Evolutionary conservation across 1,284 basidiomycete genomes (phyloP), one percentile per base, ranked within the genome.

Genomic region (Cryptococcus deneoformans): DNA sequence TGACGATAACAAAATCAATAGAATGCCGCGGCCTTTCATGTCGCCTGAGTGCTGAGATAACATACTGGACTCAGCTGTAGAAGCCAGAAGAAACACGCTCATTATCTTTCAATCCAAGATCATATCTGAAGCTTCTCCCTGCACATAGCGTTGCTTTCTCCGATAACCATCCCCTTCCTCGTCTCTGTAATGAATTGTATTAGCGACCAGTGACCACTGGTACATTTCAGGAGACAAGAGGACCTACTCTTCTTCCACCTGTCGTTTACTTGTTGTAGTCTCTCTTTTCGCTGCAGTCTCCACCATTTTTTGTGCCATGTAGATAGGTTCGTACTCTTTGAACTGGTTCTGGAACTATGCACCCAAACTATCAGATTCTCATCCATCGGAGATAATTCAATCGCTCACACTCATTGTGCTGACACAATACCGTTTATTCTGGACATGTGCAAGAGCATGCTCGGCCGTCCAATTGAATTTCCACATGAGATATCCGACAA

Each of bases 401-500:
- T 3, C n/a, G 71, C 76, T 70, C 61, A 78, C 77, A 37, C 88
- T 87, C 66, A 90, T 91, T 9, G 90, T 90, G 6, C 87, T 89
- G 65, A 93, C 92, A 74, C 91, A 93, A 68, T 93, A 94, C 47
- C 92, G 83, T 62, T 89, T 84, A 65, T 91, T 91, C 78, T 94
- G 91, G 6, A 94, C 90, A 68, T 87, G 81, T 60, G 88, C 86
- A 51, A 93, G 79, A 0, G 91, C 89, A 50, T 90, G 85, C 73
- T 92, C 88, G 44, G 65, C 92, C 37, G 85, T 85, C 54, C 92
- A 80, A 39, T 85, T 83, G 73, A 85, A 86, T 66, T 87, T 83
- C 65, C 88, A 86, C 91, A 93, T 94, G 36, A 91, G 87, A 69
- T 90, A 94, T 84, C 92, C 92, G 54, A 93, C 88, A 37, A 92